Percentiles rank a stretch among this genome's conserved stretches.
Evolutionary conservation across 2,329 filamentous ascomycete genomes (phyloP).

Genomic region (Myriosclerotinia duriaeana): DNA sequence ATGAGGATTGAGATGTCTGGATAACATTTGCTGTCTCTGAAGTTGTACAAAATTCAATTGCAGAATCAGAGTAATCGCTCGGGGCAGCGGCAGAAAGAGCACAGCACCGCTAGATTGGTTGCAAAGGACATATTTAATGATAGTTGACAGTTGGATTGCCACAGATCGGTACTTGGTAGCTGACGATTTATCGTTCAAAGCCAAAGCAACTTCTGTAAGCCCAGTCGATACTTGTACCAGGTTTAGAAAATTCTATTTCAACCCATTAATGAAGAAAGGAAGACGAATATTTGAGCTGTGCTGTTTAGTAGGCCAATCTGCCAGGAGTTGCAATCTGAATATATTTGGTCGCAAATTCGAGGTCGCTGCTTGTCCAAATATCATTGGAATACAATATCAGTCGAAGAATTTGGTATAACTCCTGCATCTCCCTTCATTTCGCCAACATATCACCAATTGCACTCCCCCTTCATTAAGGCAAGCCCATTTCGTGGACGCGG

Average conservation of each 20-base stretch:
- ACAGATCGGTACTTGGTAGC: conserved; percentile 33
- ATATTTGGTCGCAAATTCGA: background rate
- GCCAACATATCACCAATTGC: background rate
- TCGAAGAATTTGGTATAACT: conserved; percentile 8
- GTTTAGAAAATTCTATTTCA: conserved; percentile 12
- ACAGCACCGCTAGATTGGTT: conserved; percentile 40
- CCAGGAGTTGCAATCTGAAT: background rate
- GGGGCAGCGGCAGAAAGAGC: conserved; percentile 35
- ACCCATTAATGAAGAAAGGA: conserved; percentile 18
- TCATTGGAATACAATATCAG: background rate
- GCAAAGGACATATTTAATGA: conserved; percentile 42
- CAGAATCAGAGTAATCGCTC: conserved; percentile 40
- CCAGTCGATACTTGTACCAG: conserved; percentile 32
- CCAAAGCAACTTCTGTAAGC: conserved; percentile 38
- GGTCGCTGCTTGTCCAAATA: background rate
- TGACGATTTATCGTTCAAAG: conserved; percentile 37
- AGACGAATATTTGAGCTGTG: conserved; percentile 12
- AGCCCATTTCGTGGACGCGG: too few species aligned
- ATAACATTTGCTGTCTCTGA: background rate
- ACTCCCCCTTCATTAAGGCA: too few species aligned
- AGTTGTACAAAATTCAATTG: conserved; percentile 9
- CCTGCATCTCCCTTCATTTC: background rate
- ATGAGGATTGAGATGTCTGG: background rate
- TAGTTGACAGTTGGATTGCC: conserved; percentile 32
- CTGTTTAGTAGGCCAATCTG: background rate